Percentiles rank a stretch among this genome's conserved stretches.
These are phyloP conservation scores for Taxawa tesnikishii DNA, from an alignment of 2,329 filamentous ascomycete species.

Conservation along the genomic window DNA sequence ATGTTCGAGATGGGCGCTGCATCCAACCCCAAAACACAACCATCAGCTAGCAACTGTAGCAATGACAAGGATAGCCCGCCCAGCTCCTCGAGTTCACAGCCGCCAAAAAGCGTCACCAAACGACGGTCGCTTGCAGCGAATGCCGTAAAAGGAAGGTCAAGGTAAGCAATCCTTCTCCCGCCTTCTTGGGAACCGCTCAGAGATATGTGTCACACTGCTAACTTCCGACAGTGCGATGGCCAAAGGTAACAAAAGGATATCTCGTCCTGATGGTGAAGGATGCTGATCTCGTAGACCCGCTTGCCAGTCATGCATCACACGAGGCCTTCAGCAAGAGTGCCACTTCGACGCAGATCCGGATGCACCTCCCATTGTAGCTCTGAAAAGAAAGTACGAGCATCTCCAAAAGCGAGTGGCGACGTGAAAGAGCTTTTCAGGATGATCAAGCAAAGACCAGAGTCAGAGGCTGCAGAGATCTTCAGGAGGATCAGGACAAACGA, in stretches of 20 bases:
- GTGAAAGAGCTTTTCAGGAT: conserved; percentile 3
- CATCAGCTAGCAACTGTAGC: too few relatives aligned
- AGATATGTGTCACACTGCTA: too few relatives aligned
- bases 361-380: conserved; percentile 6
- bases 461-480: conserved; percentile 3
- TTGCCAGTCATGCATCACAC: conserved; percentile 1
- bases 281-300: background rate
- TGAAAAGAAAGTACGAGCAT: conserved; percentile 6
- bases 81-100: too few relatives aligned
- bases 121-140: too few relatives aligned
- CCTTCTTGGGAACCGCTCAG: background rate
- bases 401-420: conserved; percentile 4
- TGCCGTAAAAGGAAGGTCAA: conserved; percentile 7
- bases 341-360: conserved; percentile 7
- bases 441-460: conserved; percentile 3
- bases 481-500: conserved; percentile 2
- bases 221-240: background rate
- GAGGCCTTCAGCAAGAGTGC: conserved; percentile 5
- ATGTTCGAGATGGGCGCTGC: too few relatives aligned
- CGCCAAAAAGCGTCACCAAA: too few relatives aligned
- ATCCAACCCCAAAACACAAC: too few relatives aligned
- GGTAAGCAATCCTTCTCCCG: background rate
- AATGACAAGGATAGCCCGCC: too few relatives aligned
- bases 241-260: too few relatives aligned
- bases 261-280: background rate